Percentiles rank a stretch among this genome's conserved stretches.
Conservation (phyloP, 2,329 filamentous ascomycete species). For the Sporothrix schenckii region DNA sequence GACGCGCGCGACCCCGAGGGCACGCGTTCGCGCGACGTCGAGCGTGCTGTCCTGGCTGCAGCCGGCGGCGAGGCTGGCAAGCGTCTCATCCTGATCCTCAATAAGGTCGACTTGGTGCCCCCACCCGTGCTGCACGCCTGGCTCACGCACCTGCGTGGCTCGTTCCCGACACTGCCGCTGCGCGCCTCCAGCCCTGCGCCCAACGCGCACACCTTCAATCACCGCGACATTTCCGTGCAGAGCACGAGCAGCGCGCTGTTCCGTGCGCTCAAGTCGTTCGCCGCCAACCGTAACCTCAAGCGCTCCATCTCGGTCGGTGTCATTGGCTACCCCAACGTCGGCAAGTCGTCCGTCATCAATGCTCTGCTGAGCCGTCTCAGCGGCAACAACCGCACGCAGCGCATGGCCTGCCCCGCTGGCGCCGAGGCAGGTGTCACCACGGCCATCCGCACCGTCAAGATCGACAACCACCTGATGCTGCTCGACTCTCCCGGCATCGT, state of each 20-base stretch:
- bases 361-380: conserved; percentile 78
- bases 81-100: conserved; percentile 85
- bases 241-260: conserved; percentile 84
- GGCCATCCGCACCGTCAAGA: conserved; percentile 83
- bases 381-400: conserved; percentile 60
- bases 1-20: conserved; percentile 90
- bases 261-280: conserved; percentile 86
- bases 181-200: conserved; percentile 79
- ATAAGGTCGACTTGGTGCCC: conserved; percentile 93
- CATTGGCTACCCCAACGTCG: conserved; percentile 94
- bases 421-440: conserved; percentile 93
- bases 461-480: conserved; percentile 90
- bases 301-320: conserved; percentile 88
- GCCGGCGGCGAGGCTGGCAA: conserved; percentile 62
- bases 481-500: conserved; percentile 95
- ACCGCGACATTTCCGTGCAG: conserved; percentile 84
- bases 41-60: conserved; percentile 88
- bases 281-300: conserved; percentile 80
- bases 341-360: conserved; percentile 96
- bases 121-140: conserved; percentile 79
- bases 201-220: conserved; percentile 89
- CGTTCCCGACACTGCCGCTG: conserved; percentile 88
- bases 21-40: conserved; percentile 86
- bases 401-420: conserved; percentile 78
- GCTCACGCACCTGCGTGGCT: conserved; percentile 81